Evolutionary conservation across 805 yeast genomes (phyloP).

Genomic region (Wickerhamiella lipophila): DNA sequence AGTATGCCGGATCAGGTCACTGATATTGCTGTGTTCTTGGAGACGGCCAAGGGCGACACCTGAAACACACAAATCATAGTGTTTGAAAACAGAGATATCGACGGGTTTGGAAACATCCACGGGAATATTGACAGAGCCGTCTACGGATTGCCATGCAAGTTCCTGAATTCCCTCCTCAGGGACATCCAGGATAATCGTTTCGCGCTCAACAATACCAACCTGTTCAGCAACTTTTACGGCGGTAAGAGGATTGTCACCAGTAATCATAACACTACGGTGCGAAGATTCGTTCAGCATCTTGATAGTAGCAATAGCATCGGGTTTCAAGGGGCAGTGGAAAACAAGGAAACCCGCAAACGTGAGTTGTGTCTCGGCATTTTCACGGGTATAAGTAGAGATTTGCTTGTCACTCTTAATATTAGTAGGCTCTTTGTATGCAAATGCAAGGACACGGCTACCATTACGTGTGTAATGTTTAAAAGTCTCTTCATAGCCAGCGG

Average conservation of each 20-base stretch:
- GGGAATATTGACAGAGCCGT: constrained; percentile 60
- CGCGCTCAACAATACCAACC: constrained; percentile 75
- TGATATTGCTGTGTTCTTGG: constrained; percentile 50
- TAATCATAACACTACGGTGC: constrained; percentile 94
- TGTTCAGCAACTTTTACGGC: constrained; percentile 96
- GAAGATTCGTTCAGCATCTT: constrained; percentile 88
- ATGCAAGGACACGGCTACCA: constrained; percentile 93
- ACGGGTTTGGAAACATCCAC: constrained; percentile 48
- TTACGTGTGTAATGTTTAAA: constrained; percentile 86
- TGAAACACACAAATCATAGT: constrained; percentile 79
- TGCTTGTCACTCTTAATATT: constrained; percentile 32
- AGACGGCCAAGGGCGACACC: constrained; percentile 75
- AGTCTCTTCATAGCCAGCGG: constrained; percentile 67
- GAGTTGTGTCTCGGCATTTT: constrained; percentile 60
- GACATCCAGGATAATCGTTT: constrained; percentile 72
- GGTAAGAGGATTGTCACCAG: constrained; percentile 97
- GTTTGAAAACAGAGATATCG: constrained; percentile 43
- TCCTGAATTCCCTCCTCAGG: constrained; percentile 56
- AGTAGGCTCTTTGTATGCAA: constrained; percentile 58
- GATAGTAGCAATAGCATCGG: constrained; percentile 82
- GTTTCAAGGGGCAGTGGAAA: constrained; percentile 93
- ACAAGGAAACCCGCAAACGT: constrained; percentile 85
- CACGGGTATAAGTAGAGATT: constrained; percentile 49
- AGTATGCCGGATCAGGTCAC: constrained; percentile 66
- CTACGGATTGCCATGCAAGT: constrained; percentile 74